Base-by-base conservation (phyloP, 2,329 filamentous ascomycete species). In the Raffaelea arxii region DNA sequence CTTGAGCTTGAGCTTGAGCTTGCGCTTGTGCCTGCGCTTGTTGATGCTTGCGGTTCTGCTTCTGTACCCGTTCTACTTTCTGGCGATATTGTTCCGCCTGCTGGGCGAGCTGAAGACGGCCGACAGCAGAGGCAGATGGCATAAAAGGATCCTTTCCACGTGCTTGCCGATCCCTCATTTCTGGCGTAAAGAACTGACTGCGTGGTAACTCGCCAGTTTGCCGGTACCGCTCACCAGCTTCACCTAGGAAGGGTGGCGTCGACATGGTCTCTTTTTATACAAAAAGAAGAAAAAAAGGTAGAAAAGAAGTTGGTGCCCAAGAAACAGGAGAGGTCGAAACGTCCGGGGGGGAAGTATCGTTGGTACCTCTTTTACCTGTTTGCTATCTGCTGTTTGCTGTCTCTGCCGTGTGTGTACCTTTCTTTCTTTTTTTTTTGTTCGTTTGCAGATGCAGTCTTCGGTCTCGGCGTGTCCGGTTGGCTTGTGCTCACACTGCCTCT, bases 141-240 rank as follows among this genome's bases (percentile, higher is more conserved):
- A 18, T 18, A 36, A 54, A 52, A 9, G 74, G 72, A 50, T 80
- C 69, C 55, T 78, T 78, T 44, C 77, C 76, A 36, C 77, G 67
- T 4, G 77, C 74, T 58, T 81, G 77, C 6, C 68, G 68, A 57
- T 80, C 75, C 55, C 74, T 72, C 72, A 76, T 76, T 49, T 65
- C 60, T 19, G 65, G 53, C 1, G 72, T 75, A 59, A 75, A 73
- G 30, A 24, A 36, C 32, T n/a, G n/a, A n/a, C n/a, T n/a, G n/a
- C n/a, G n/a, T n/a, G n/a, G n/a, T n/a, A n/a, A n/a, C n/a, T n/a
- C n/a, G n/a, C n/a, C n/a, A n/a, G n/a, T n/a, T n/a, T n/a, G n/a
- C n/a, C n/a, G n/a, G n/a, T n/a, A n/a, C n/a, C n/a, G n/a, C n/a
- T n/a, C n/a, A n/a, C n/a, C n/a, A n/a, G n/a, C n/a, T n/a, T n/a